Conservation (phyloP, 2,329 filamentous ascomycete genomes). For the Rhynchosporium secalis region DNA sequence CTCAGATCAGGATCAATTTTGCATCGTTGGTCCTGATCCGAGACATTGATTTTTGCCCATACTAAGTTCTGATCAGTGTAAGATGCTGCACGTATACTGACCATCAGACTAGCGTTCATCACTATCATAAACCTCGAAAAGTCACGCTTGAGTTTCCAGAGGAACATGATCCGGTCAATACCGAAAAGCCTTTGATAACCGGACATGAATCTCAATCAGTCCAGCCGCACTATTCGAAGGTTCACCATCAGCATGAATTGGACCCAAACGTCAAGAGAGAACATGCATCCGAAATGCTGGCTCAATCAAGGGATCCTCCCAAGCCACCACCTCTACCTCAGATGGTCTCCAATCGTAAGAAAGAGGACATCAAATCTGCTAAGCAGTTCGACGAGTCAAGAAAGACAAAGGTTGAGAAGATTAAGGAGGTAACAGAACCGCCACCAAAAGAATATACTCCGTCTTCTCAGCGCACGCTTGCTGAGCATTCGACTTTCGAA, state of each 20-base stretch:
- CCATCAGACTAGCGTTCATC: constrained; percentile 30
- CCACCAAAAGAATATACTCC: neutral
- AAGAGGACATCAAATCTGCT: neutral
- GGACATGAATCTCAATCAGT: neutral
- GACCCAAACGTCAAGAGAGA: neutral
- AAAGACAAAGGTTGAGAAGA: neutral
- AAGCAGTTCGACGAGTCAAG: neutral
- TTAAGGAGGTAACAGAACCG: neutral
- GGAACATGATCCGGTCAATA: neutral
- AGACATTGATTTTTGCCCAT: too few relatives aligned
- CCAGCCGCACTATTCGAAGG: neutral
- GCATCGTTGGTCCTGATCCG: too few relatives aligned
- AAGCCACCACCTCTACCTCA: constrained; percentile 13
- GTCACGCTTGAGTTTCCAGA: neutral
- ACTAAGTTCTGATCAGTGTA: constrained; percentile 19
- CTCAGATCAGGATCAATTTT: too few relatives aligned
- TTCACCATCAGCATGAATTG: neutral
- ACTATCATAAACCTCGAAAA: constrained; percentile 25
- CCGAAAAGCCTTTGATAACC: too few relatives aligned
- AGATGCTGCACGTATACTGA: constrained; percentile 33
- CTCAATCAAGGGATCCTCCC: neutral
- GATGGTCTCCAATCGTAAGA: neutral
- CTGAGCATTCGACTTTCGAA: neutral
- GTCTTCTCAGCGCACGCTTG: neutral
- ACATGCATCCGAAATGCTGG: neutral